Conservation (phyloP, 129 eudicot genomes). For the Chrysanthemum lavandulifolium region DNA sequence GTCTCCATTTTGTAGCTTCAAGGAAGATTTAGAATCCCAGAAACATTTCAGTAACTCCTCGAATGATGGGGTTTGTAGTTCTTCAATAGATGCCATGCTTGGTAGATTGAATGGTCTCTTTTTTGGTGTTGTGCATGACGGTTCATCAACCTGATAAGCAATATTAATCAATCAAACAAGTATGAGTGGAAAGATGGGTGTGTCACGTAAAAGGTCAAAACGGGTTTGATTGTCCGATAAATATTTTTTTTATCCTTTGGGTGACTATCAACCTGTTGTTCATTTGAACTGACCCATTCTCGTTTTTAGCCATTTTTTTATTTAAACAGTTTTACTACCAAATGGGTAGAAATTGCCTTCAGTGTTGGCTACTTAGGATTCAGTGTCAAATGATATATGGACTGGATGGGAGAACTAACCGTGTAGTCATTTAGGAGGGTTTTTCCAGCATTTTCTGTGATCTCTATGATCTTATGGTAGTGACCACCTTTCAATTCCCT, state of each 20-base stretch:
- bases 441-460: constrained; percentile 91
- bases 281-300: too few species aligned
- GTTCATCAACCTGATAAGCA: constrained; percentile 72
- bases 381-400: not conserved
- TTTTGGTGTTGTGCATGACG: constrained; percentile 84
- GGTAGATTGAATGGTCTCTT: constrained; percentile 74
- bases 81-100: constrained; percentile 79
- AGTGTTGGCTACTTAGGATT: not conserved
- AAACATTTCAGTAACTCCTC: constrained; percentile 78
- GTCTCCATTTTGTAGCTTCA: constrained; percentile 73
- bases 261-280: too few species aligned
- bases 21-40: constrained; percentile 77
- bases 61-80: constrained; percentile 77
- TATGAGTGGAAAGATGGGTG: too few species aligned
- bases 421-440: constrained; percentile 75
- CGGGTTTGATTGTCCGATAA: too few species aligned
- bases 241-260: too few species aligned
- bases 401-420: constrained; percentile 46
- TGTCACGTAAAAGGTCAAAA: too few species aligned
- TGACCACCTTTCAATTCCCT: constrained; percentile 83
- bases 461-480: constrained; percentile 79
- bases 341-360: too few species aligned
- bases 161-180: not conserved
- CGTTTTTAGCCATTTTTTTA: too few species aligned
- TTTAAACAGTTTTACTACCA: too few species aligned